Base-by-base conservation (phyloP, 345 rosid species). In the Boechera divaricarpa region DNA sequence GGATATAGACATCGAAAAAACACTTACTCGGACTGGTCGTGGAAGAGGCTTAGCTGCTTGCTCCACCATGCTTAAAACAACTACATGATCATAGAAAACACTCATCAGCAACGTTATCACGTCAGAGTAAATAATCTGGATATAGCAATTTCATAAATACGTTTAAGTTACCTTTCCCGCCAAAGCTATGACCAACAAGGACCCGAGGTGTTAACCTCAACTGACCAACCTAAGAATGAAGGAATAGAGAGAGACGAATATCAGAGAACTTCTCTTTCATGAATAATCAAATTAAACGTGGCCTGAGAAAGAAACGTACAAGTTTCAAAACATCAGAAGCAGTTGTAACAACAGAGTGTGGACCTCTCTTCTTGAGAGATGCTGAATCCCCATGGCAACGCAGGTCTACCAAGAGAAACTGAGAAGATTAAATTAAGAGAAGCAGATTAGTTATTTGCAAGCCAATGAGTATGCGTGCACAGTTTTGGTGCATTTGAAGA, bases 11-110 rank as follows among this genome's bases (percentile, higher is more conserved):
- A 29, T 44, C 35, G 13, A 58, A 18, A 18, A 51, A 4, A 67
- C 47, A 69, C 85, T 85, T 83, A 92, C 98, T 62, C 88, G 87
- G 63, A 94, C 94, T 56, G 97, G 95, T 35, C 97, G 85, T 72
- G 97, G 95, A 82, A 94, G 98, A 74, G 98, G 98, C 81, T 94
- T 94, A 32, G 97, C 95, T 74, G 90, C 97, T 83, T 94, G 97
- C 32, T 92, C 93, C 78, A 94, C 97, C 97, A 94, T 90, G 87
- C 98, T 94, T 83, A 94, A 74, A 51, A 67, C 98, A 87, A 92
- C 98, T 94, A 81, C 80, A 83, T 15, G 35, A 80, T 67, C 81
- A 75, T 45, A 61, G 64, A 35, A 72, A 63, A 70, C 72, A 73
- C 67, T 66, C 51, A 38, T 71, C 73, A 76, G 57, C 66, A 77